Evolutionary conservation across 306 rosid genomes (phyloP).

Genomic region (Acacia confusa): DNA sequence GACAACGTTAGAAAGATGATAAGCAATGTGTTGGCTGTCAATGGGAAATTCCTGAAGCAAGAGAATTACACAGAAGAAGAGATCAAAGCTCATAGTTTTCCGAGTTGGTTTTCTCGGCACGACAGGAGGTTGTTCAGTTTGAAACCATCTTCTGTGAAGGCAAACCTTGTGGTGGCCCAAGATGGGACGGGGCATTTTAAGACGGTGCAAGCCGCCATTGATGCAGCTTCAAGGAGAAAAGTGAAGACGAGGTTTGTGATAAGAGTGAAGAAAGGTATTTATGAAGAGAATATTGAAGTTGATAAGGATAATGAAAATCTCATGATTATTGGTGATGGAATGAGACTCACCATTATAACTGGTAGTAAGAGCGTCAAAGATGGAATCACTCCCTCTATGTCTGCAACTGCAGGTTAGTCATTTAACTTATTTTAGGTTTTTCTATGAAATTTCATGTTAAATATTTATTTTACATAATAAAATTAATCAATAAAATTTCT

Average conservation of each 20-base stretch:
- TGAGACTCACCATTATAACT: conserved; percentile 57
- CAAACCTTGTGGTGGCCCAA: conserved; percentile 70
- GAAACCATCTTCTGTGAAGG: conserved; percentile 22
- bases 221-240: too few relatives aligned
- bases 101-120: conserved; percentile 50
- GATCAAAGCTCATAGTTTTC: conserved; percentile 29
- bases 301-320: conserved; percentile 50
- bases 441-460: too few relatives aligned
- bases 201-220: too few relatives aligned
- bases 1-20: conserved; percentile 37
- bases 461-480: too few relatives aligned
- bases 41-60: conserved; percentile 37
- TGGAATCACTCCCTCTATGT: conserved; percentile 70
- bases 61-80: not conserved
- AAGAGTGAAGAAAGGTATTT: conserved; percentile 67
- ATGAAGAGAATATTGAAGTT: conserved; percentile 72
- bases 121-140: conserved; percentile 53
- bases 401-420: conserved; percentile 82
- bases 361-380: conserved; percentile 57
- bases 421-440: too few relatives aligned
- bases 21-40: conserved; percentile 67
- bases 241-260: conserved; percentile 50
- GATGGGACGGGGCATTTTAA: conserved; percentile 64
- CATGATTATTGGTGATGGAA: conserved; percentile 82
- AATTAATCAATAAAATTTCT: conserved; percentile 3